Base-by-base conservation (phyloP, 495 filamentous ascomycete species). In the Trichoderma virens region DNA sequence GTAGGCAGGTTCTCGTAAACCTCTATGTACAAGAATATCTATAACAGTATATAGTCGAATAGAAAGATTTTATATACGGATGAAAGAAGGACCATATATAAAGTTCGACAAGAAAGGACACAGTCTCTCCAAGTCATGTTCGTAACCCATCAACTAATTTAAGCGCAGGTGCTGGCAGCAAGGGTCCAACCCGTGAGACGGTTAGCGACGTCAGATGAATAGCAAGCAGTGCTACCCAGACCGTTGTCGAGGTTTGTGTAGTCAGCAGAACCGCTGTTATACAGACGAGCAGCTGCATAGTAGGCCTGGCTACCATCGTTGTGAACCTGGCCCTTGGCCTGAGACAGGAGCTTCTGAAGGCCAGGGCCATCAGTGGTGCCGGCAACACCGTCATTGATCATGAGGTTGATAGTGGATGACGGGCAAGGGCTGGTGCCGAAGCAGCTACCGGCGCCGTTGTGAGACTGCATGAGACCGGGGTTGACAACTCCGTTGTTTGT, bases 161-260 rank as follows among this genome's bases (percentile, higher is more conserved):
- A 61, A 38, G 20, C 18, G 31, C 35, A 39, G 18, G 31, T 35
- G 59, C 59, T 39, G 31, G 59, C 13, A 38, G 59, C 59, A 39
- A 61, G 59, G 31, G 59, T 61, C 59, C 59, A 61, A 51, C 84
- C 84, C 3, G 75, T 69, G 27, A 85, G 74, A 63, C 83, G 79
- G 72, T 86, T 85, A 64, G 82, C 82, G 69, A 87, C 69, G 65
- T 87, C 84, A 7, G 78, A 79, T 32, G 76, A 71, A 67, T 87
- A 87, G 72, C 82, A 85, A 68, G 77, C 74, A 34, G 84, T 86
- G 25, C 82, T 80, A 43, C 71, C 66, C 14, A 61, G 35, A 31
- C 82, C 83, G 13, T 70, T 67, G 63, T 76, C 77, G n/a, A 86
- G 70, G 69, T 85, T 81, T 8, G 76, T 78, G 34, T 67, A 70